Base-by-base conservation (phyloP, 805 yeast genomes). In the Starmerella roubikii region DNA sequence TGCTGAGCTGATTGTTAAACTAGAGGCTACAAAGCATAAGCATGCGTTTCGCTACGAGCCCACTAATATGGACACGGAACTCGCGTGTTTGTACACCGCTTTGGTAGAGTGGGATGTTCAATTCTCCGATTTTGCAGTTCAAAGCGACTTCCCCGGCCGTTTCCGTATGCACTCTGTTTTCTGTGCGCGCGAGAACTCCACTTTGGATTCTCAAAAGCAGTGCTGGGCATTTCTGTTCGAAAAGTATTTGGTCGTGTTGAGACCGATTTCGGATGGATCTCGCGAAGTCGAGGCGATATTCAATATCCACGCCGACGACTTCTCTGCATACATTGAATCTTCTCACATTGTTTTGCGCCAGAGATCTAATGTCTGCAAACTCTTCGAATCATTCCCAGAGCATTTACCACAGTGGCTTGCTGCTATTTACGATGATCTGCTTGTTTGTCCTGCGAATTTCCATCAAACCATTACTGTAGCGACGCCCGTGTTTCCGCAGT, bases 191-290 rank as follows among this genome's bases (percentile, higher is more conserved):
- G n/a, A n/a, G n/a, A n/a, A n/a, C n/a, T n/a, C n/a, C n/a, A n/a
- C n/a, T n/a, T n/a, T n/a, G n/a, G n/a, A n/a, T n/a, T n/a, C n/a
- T n/a, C n/a, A n/a, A n/a, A n/a, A n/a, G n/a, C n/a, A n/a, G n/a
- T n/a, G 35, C 7, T 22, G 21, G 2, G 45, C 34, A 8, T 38
- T 39, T 27, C 37, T 45, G 3, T 45, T 39, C 24, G 44, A 36
- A 7, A 24, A 28, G 3, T 16, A 22, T 22, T n/a, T 42, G 2
- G 39, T 45, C 1, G 6, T 42, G 4, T 10, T 38, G 11, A 15
- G 24, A 4, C 31, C 31, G 13, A 8, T 4, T 16, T 6, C 7
- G n/a, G 20, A 29, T 29, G 31, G 31, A n/a, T 29, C 16, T 17
- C 20, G 16, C 8, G 20, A 15, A 4, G 7, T 29, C 10, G 7